Evolutionary conservation across 1,139 yeast genomes (phyloP).

Genomic region (Pneumocystis oryctolagi): DNA sequence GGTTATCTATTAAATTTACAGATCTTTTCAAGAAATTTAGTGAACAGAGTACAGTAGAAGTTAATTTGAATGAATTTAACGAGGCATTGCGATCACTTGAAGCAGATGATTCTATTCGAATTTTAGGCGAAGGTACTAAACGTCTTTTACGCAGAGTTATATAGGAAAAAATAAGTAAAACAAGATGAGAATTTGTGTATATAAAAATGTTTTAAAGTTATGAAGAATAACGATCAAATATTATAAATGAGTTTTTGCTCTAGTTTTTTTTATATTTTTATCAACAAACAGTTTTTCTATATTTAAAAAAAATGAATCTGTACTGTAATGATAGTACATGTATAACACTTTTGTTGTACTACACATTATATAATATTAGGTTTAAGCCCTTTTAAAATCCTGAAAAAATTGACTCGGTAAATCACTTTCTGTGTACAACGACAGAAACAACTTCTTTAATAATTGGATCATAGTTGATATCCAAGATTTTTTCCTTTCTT

Average conservation of each 20-base stretch:
- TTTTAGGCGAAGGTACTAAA: conserved; percentile 60
- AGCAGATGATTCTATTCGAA: conserved; percentile 59
- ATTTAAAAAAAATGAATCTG: too few relatives aligned
- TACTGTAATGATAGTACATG: neutral
- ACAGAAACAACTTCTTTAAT: neutral
- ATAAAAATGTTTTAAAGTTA: neutral
- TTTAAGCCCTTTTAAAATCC: neutral
- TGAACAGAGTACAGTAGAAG: conserved; percentile 51
- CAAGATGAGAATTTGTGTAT: neutral
- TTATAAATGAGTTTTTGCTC: too few relatives aligned
- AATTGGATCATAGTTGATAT: neutral
- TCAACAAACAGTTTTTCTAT: neutral
- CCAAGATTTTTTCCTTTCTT: neutral
- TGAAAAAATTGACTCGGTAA: neutral
- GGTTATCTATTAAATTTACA: conserved; percentile 37
- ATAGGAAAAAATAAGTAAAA: neutral
- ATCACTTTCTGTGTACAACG: too few relatives aligned
- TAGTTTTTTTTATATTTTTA: too few relatives aligned
- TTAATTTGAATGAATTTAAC: conserved; percentile 56
- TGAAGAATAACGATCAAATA: neutral
- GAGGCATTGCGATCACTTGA: conserved; percentile 55
- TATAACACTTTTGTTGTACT: neutral
- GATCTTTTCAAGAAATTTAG: conserved; percentile 50
- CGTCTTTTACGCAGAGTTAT: conserved; percentile 37
- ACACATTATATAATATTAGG: neutral